Conservation (phyloP, 2,329 filamentous ascomycete genomes). For the Sarocladium oryzae region DNA sequence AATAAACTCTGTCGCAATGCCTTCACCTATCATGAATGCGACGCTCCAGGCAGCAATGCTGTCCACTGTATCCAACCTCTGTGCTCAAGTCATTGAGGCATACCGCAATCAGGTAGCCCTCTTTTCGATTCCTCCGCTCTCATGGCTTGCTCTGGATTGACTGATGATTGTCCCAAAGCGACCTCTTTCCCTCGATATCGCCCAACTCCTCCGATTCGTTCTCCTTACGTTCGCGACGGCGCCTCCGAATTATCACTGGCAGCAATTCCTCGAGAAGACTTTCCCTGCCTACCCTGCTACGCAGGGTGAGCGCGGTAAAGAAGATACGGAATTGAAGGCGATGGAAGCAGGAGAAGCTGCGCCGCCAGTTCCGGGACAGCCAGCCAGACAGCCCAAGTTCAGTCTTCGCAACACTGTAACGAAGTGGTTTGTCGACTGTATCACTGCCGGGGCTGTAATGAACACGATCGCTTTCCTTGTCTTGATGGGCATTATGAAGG, state of each 20-base stretch:
- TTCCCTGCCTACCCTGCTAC: slow-evolving; percentile 40
- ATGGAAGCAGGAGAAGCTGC: slow-evolving; percentile 17
- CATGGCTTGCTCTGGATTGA: not conserved
- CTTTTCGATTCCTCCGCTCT: not conserved
- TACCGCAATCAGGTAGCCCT: slow-evolving; percentile 35
- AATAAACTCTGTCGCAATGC: slow-evolving; percentile 26
- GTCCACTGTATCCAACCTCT: slow-evolving; percentile 46
- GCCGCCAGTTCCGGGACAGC: slow-evolving; percentile 7
- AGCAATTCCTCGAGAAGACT: slow-evolving; percentile 44
- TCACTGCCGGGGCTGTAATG: slow-evolving; percentile 38
- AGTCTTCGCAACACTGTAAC: slow-evolving; percentile 35
- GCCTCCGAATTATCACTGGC: slow-evolving; percentile 53
- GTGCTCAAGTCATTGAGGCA: slow-evolving; percentile 47
- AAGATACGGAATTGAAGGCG: slow-evolving; percentile 24
- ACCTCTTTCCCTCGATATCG: slow-evolving; percentile 38
- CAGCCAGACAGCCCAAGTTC: slow-evolving; percentile 23
- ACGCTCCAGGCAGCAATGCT: slow-evolving; percentile 47
- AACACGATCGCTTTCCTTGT: slow-evolving; percentile 40
- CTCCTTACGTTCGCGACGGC: slow-evolving; percentile 45
- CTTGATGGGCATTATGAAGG: slow-evolving; percentile 41
- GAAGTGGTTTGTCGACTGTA: slow-evolving; percentile 47
- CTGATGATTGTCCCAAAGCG: slow-evolving; percentile 14
- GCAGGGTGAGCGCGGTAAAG: slow-evolving; percentile 15
- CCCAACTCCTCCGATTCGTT: slow-evolving; percentile 47
- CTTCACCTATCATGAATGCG: slow-evolving; percentile 43